Conservation (phyloP, 345 rosid species). For the Noccaea caerulescens region DNA sequence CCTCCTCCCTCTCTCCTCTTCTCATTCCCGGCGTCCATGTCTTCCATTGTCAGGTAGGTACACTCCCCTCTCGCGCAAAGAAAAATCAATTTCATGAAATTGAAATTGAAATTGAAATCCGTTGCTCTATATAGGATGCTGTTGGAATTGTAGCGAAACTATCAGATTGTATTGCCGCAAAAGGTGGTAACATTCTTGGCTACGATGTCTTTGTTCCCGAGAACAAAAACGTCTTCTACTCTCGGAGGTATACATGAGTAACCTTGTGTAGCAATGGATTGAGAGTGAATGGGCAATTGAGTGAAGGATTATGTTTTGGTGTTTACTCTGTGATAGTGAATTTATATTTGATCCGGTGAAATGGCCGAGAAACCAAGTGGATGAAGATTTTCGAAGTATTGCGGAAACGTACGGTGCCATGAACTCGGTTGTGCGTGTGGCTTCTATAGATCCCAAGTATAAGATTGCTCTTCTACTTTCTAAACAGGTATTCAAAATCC, state of each 20-base stretch:
- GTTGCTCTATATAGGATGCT: constrained; percentile 27
- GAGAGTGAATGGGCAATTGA: not conserved
- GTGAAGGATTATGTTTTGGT: constrained; percentile 4
- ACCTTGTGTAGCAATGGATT: no score
- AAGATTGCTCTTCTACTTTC: constrained; percentile 90
- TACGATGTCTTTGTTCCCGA: constrained; percentile 93
- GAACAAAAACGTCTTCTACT: constrained; percentile 64
- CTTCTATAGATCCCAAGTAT: constrained; percentile 77
- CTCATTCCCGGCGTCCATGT: constrained; percentile 79
- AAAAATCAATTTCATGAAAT: not conserved
- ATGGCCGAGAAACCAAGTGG: constrained; percentile 79
- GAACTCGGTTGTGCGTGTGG: constrained; percentile 80
- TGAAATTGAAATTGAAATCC: not conserved
- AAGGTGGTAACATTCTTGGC: constrained; percentile 88
- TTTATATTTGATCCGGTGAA: constrained; percentile 73
- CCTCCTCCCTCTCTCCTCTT: constrained; percentile 53
- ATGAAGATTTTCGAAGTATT: constrained; percentile 71
- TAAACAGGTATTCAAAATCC: constrained; percentile 57
- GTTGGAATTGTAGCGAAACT: constrained; percentile 76
- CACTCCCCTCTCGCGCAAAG: no score
- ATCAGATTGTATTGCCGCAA: constrained; percentile 90
- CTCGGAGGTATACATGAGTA: constrained; percentile 25
- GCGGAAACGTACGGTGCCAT: constrained; percentile 60
- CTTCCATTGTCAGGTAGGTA: constrained; percentile 91
- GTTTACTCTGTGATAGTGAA: constrained; percentile 26